Evolutionary conservation across 495 filamentous ascomycete species (phyloP), one percentile per base, ranked within the genome.

Genomic region (Rusavskia elegans): DNA sequence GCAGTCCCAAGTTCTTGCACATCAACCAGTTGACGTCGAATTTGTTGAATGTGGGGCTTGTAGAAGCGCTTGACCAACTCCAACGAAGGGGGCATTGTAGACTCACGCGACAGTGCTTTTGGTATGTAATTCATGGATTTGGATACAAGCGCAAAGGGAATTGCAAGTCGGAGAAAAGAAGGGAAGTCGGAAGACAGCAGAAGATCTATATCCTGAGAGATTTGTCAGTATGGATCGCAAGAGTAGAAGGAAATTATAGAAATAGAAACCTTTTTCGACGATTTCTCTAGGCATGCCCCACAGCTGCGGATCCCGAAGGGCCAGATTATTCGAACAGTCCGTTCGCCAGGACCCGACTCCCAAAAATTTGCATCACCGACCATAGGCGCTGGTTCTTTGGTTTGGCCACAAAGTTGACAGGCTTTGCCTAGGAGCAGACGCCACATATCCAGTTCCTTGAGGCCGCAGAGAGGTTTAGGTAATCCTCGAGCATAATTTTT

Each of bases 121-220:
- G 75, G 61, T 45, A 87, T 67, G 46, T 78, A 70, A 61, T 80
- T 66, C 42, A 75, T 63, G 23, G 77, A 70, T 35, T 63, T 62
- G 21, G 82, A 81, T 49, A 85, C 53, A 50, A 83, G 77, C 21
- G 77, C 71, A 56, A 81, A 85, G 7, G 82, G 75, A 11, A 88
- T 68, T 6, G 79, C 82, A 30, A 72, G 66, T 21, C 80, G 65
- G 6, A 88, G 67, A 21, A 70, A 61, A 4, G 74, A 75, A 7
- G 80, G 78, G 14, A 77, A 65, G 21, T 73, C 67, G 1, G 73
- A 65, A 16, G 77, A 81, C 13, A 84, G 65, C 29, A 80, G 61
- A n/a, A 87, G 58, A 55, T 79, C 71, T 56, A 81, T 62, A 64
- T 87, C 84, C 84, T 87, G 56, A 16, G 14, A 21, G 11, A 46